These are phyloP conservation scores for Sesbania bispinosa DNA, from an alignment of 306 rosid genomes.

Conservation along the genomic window DNA sequence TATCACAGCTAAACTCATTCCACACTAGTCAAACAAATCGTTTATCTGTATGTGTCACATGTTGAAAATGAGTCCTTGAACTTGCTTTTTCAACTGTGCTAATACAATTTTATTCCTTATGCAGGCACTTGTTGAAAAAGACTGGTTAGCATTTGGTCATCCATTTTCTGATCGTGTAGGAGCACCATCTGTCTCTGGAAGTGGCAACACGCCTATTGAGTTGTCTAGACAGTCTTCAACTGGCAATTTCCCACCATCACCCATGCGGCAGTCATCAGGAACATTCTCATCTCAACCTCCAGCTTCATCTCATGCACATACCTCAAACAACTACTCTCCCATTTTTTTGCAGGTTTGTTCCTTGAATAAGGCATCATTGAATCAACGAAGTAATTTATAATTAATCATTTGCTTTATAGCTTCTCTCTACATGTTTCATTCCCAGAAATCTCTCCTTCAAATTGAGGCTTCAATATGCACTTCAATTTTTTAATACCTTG, in stretches of 20 bases:
- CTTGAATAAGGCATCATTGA: constrained; percentile 6
- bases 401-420: constrained; percentile 1
- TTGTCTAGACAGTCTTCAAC: constrained; percentile 77
- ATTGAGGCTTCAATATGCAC: neutral
- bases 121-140: constrained; percentile 95
- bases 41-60: neutral
- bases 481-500: neutral
- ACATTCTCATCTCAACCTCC: constrained; percentile 58
- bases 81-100: constrained; percentile 21
- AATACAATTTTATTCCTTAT: constrained; percentile 16
- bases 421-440: constrained; percentile 1
- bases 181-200: constrained; percentile 58
- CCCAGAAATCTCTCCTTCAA: constrained; percentile 14
- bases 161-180: constrained; percentile 88
- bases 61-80: neutral
- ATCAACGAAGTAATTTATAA: neutral
- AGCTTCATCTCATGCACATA: constrained; percentile 63
- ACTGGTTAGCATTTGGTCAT: constrained; percentile 99
- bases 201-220: constrained; percentile 58
- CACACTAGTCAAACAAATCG: neutral
- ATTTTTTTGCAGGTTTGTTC: constrained; percentile 86
- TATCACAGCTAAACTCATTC: constrained; percentile 7
- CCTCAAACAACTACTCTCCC: constrained; percentile 75
- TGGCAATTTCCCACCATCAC: constrained; percentile 55
- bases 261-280: constrained; percentile 72